Evolutionary conservation across 1,139 yeast genomes (phyloP).

Genomic region (Magnusiomyces fungicola): DNA sequence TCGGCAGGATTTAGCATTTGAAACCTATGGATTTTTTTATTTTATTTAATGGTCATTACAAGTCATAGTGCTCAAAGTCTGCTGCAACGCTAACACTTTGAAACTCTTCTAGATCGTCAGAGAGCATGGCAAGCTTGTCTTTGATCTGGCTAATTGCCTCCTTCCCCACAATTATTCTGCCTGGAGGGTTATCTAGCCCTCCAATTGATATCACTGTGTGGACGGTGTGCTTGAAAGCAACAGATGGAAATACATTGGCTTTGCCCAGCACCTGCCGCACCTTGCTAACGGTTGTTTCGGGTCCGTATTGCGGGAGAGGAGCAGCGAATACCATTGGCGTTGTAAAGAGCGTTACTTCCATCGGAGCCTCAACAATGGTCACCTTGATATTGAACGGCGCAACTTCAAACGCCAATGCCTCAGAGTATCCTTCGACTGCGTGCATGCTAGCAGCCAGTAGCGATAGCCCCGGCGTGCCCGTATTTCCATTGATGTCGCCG

Average conservation of each 20-base stretch:
- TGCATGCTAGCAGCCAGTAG: slow-evolving; percentile 28
- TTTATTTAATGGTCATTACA: background rate
- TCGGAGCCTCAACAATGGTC: slow-evolving; percentile 29
- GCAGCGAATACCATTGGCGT: slow-evolving; percentile 21
- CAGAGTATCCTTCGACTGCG: slow-evolving; percentile 33
- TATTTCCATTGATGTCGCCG: slow-evolving; percentile 29
- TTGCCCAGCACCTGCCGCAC: slow-evolving; percentile 20
- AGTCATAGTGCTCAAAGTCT: slow-evolving; percentile 14
- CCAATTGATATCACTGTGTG: slow-evolving; percentile 27
- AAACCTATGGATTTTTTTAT: background rate
- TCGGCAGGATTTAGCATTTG: background rate
- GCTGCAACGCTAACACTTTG: slow-evolving; percentile 20
- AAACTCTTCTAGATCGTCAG: slow-evolving; percentile 31
- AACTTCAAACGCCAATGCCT: slow-evolving; percentile 30
- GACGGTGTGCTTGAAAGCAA: slow-evolving; percentile 23
- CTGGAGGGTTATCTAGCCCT: slow-evolving; percentile 32
- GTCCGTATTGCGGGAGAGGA: slow-evolving; percentile 18
- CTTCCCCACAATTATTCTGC: slow-evolving; percentile 27
- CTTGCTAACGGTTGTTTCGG: slow-evolving; percentile 18
- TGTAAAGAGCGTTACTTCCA: slow-evolving; percentile 28
- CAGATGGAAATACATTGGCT: slow-evolving; percentile 23
- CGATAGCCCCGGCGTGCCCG: slow-evolving; percentile 30
- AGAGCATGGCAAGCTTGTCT: slow-evolving; percentile 26
- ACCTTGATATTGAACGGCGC: slow-evolving; percentile 27
- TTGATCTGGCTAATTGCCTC: slow-evolving; percentile 28